These are phyloP conservation scores for Hanseniaspora guilliermondii DNA, from an alignment of 805 yeast species.

Conservation along the genomic window DNA sequence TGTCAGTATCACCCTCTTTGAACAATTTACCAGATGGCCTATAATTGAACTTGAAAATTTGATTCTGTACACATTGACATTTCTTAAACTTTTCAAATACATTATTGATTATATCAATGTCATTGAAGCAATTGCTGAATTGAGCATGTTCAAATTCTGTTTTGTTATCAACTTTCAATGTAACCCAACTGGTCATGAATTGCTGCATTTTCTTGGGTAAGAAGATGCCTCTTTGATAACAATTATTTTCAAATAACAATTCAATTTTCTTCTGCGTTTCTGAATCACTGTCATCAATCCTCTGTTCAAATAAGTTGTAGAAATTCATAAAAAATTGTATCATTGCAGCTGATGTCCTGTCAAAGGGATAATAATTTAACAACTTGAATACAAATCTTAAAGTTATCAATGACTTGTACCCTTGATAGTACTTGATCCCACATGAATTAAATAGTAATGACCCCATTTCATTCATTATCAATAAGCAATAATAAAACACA, in stretches of 20 bases:
- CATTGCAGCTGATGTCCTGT: slow-evolving; percentile 11
- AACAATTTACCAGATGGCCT: not conserved
- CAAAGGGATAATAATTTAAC: slow-evolving; percentile 13
- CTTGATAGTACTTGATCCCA: slow-evolving; percentile 14
- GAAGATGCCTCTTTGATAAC: slow-evolving; percentile 1
- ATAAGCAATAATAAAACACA: not conserved
- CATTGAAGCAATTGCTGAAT: not conserved
- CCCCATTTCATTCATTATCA: slow-evolving; percentile 14
- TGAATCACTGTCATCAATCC: not conserved
- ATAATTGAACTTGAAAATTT: slow-evolving; percentile 8
- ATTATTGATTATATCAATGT: not conserved
- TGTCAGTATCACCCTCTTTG: not conserved
- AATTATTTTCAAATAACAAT: not conserved
- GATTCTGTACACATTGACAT: slow-evolving; percentile 4
- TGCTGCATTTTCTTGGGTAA: not conserved
- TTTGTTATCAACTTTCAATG: not conserved
- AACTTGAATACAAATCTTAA: slow-evolving; percentile 13
- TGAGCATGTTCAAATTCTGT: not conserved
- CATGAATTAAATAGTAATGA: slow-evolving; percentile 13
- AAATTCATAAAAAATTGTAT: slow-evolving; percentile 13
- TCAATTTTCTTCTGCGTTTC: not conserved
- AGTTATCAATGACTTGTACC: slow-evolving; percentile 11
- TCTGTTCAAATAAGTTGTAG: not conserved
- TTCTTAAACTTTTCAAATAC: not conserved
- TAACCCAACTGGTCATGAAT: slow-evolving; percentile 5